Evolutionary conservation across 2,329 filamentous ascomycete genomes (phyloP), one percentile per base, ranked within the genome.

Genomic region (Aspergillus hortae): DNA sequence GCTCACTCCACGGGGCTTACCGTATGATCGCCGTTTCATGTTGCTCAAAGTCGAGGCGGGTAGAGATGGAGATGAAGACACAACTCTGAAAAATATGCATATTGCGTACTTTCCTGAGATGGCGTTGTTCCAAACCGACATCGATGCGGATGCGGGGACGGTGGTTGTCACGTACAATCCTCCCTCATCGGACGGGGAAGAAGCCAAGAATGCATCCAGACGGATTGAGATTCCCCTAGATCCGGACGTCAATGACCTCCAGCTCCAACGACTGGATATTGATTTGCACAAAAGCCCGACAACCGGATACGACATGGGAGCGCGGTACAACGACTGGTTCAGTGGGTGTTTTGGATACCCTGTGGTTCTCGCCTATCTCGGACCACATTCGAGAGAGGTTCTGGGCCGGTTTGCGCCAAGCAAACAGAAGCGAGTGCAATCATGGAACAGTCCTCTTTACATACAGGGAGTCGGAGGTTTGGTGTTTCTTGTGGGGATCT

Each of bases 1-100:
- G 14, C 68, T 89, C 44, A 81, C 80, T 4, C 74, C 77, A 14
- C 79, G 83, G 56, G 87, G 87, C 14, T 76, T 89, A 58, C 73
- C 75, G 35, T 74, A 87, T 65, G 88, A 91, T 71, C 81, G 88
- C 9, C 77, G 77, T 30, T 90, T 89, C 70, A 88, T 90, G 82
- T 78, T 90, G 3, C 78, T 83, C 55, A 80, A 80, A 59, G 73
- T 81, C 56, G 63, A 74, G 17, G 52, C 61, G 5, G 59, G 60
- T 15, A 55, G 59, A 14, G 55, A 63, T 14, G 56, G 56, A 30
- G 27, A 30, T 30, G 27, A 1, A n/a, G 36, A 47, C 10, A 25
- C 52, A 4, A 56, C 55, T 14, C 62, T 81, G 25, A 69, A 74
- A 55, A 84, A 85, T 61, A 79, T 90, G 68, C 83, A 87, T 62